A percentile compares a stretch with the other conserved stretches of the same genome.
Conservation (phyloP, 768 basidiomycete species). For the Pleurotus sapidus region DNA sequence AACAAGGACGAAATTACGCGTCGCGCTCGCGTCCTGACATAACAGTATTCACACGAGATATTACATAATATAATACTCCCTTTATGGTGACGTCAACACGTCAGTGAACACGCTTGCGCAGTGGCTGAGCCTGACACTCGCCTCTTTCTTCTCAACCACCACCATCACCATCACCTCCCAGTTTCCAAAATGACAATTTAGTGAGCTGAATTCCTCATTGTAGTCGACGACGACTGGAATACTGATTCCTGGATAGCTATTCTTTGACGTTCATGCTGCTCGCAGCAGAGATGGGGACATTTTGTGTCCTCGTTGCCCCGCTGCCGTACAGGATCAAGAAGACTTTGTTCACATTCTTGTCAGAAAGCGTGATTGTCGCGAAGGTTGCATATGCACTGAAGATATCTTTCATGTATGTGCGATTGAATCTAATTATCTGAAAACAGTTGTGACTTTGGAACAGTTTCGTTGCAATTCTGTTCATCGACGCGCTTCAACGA, state of each 20-base stretch:
- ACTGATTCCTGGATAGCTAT: constrained; percentile 46
- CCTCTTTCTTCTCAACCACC: constrained; percentile 14
- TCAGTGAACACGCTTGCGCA: constrained; percentile 1
- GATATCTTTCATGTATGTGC: constrained; percentile 85
- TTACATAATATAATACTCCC: background rate
- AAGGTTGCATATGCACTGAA: constrained; percentile 91
- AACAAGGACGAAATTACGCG: constrained; percentile 2
- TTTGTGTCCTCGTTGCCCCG: constrained; percentile 80
- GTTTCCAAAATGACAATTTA: constrained; percentile 40
- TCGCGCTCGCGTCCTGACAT: background rate
- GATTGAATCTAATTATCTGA: constrained; percentile 11
- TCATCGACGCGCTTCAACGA: constrained; percentile 89
- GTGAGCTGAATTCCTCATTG: constrained; percentile 25
- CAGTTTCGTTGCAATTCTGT: constrained; percentile 84
- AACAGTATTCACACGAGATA: too few species aligned
- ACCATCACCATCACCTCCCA: background rate
- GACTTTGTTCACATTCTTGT: constrained; percentile 68
- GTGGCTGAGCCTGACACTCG: too few species aligned
- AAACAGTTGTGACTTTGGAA: background rate
- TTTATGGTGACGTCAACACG: constrained; percentile 15
- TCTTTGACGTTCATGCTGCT: constrained; percentile 79
- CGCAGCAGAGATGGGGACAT: constrained; percentile 82
- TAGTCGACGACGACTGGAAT: constrained; percentile 13
- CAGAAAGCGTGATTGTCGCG: constrained; percentile 66
- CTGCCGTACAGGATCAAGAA: constrained; percentile 77